Evolutionary conservation across 495 filamentous ascomycete species (phyloP), one percentile per base, ranked within the genome.

Genomic region (Pyrenopolyporus hunteri): DNA sequence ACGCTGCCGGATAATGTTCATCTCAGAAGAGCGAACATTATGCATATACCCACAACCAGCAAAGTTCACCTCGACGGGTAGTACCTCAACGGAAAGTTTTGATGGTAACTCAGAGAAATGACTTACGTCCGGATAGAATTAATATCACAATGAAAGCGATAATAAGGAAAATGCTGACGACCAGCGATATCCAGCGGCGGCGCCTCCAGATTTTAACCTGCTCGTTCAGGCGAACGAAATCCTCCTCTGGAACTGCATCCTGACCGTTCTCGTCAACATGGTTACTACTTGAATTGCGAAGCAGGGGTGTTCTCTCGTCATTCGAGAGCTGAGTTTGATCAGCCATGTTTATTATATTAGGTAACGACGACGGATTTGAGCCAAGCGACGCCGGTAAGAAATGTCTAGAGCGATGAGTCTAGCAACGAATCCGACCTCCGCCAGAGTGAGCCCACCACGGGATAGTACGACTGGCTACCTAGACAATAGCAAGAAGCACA

Each of bases 141-240:
- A 71, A 56, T 37, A 69, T 67, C 20, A 65, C 57, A 23, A 71
- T 37, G 36, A 71, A 71, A 36, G 44, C 59, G 42, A 66, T 2
- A 40, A 71, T 65, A 44, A 71, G 43, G 13, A 69, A 43, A 16
- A 28, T 36, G 51, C 69, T 71, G 36, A 47, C 69, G 43, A 71
- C 13, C n/a, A 71, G 57, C 4, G 69, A 71, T 53, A 71, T 58
- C 69, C 69, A 71, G 11, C 69, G 69, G 33, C 69, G 69, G 28
- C 63, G 66, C 37, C 52, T 68, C 60, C 46, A 63, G 20, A 53
- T 56, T 50, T 59, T 67, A 57, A 55, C 37, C 40, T 65, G 59
- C 10, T 49, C 19, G 28, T 54, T 52, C 25, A 60, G 43, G 26
- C 40, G 40, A 9, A 8, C 36, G 10, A 47, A 50, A 25, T 59